Base-by-base conservation (phyloP, 345 rosid species). In the Trapa bicornis region DNA sequence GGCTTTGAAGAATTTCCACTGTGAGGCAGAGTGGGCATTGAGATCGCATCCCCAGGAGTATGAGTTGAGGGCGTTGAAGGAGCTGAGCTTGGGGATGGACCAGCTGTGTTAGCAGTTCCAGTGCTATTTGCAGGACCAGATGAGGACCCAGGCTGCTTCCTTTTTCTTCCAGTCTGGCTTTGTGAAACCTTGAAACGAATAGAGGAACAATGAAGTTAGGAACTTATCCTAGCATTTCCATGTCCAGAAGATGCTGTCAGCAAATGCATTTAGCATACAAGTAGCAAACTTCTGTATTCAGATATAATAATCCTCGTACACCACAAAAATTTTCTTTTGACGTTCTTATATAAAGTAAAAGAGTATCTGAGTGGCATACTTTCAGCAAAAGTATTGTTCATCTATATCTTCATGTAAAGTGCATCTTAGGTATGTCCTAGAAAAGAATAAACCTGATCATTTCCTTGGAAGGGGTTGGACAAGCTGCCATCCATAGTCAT, bases 111-210 rank as follows among this genome's bases (percentile, higher is more conserved):
- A 47, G 95, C 99, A 75, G 99, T 94, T 73, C 99, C 99, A 4
- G 99, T 78, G 80, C 99, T 94, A 80, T 94, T 94, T 72, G 99
- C 99, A 77, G 99, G 95, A 37, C 97, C 99, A 61, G 99, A 91
- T 77, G 98, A 93, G 54, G 99, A 87, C 72, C 83, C 96, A 0
- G 99, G 97, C 75, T 94, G 99, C 79, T 94, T 94, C 69, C 99
- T 85, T 80, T 94, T 94, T 74, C 97, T 91, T 71, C 95, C 99
- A 78, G 78, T 80, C 81, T 85, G 99, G 80, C 80, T 91, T 86
- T 94, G 91, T 56, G 87, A 73, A 70, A 84, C 95, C 99, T 94
- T 86, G 73, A 83, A 70, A 71, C 66, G 67, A 73, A 76, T 72
- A 9, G 71, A 76, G 68, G 9, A 5, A 53, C 2, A 29, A 33